A percentile compares a stretch with the other conserved stretches of the same genome.
phyloP scores from a whole-genome alignment of 345 rosid species.

The Salix suchowensis region DNA sequence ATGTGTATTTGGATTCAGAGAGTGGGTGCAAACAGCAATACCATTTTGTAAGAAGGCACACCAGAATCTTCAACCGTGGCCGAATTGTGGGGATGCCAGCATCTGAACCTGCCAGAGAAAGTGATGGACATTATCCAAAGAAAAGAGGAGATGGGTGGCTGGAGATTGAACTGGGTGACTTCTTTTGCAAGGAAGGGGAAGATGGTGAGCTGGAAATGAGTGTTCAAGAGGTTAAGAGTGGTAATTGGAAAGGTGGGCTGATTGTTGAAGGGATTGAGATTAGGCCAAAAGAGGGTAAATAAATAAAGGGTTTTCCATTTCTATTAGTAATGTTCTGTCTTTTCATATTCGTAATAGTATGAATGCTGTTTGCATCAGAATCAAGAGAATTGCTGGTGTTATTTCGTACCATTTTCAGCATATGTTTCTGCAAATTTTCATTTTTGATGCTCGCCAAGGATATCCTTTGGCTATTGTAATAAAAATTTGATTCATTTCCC shows the following conservation, averaged over 20 bases:
- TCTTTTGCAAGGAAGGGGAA: conserved; percentile 14
- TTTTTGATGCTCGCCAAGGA: not conserved
- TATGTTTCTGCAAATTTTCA: not conserved
- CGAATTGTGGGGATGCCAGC: not conserved
- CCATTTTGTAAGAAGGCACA: not conserved
- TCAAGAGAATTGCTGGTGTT: not conserved
- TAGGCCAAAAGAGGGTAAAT: conserved; percentile 23
- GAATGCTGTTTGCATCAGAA: no score
- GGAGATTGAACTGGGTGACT: conserved; percentile 30
- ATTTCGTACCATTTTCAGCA: not conserved
- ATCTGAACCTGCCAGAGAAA: not conserved
- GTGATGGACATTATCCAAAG: not conserved
- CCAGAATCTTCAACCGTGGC: not conserved
- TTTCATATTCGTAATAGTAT: not conserved
- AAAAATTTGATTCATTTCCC: not conserved
- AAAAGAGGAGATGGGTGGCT: conserved; percentile 33
- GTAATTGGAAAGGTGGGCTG: conserved; percentile 17
- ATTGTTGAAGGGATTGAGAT: conserved; percentile 40
- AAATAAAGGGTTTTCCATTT: not conserved
- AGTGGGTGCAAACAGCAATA: not conserved
- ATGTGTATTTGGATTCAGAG: conserved; percentile 10
- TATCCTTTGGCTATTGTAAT: not conserved
- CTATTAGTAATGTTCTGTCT: not conserved
- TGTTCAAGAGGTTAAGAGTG: conserved; percentile 10
- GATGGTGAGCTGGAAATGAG: conserved; percentile 20